phyloP scores from a whole-genome alignment of 805 yeast genomes.

The Sugiyamaella chiloensis region DNA sequence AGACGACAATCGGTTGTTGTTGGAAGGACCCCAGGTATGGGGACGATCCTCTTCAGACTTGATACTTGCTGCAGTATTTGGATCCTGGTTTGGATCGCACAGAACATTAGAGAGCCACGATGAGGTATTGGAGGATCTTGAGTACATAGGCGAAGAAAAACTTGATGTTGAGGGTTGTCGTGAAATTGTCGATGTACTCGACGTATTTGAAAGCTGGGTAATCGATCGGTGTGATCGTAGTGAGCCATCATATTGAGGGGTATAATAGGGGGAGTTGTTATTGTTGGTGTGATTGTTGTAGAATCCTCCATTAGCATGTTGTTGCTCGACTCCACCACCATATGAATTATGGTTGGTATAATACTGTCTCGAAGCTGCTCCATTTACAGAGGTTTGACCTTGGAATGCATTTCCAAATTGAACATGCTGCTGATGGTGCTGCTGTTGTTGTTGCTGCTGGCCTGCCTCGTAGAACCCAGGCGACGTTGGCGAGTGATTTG shows the following conservation, averaged over 20 bases:
- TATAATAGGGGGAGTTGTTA: conserved; percentile 10
- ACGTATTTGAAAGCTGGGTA: conserved; percentile 14
- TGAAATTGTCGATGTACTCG: conserved; percentile 15
- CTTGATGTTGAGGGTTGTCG: conserved; percentile 20
- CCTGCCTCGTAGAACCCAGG: conserved; percentile 13
- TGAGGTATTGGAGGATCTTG: conserved; percentile 21
- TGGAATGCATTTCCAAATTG: too few relatives aligned
- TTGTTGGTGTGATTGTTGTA: conserved; percentile 9
- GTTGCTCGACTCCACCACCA: not conserved
- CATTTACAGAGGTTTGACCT: not conserved
- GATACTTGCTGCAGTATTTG: conserved; percentile 6
- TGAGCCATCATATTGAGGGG: conserved; percentile 6
- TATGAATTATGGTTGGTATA: not conserved
- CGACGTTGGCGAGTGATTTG: conserved; percentile 19
- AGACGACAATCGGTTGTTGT: conserved; percentile 22
- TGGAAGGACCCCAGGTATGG: conserved; percentile 31
- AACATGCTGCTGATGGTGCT: conserved; percentile 2
- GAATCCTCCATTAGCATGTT: not conserved
- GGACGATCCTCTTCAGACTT: conserved; percentile 28
- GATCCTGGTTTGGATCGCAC: conserved; percentile 15
- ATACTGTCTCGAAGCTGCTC: not conserved
- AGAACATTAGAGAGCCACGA: conserved; percentile 29
- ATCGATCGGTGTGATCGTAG: conserved; percentile 16
- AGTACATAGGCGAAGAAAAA: conserved; percentile 23
- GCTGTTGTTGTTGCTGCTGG: conserved; percentile 2